Evolutionary conservation across 139 green algal species (phyloP), one percentile per base, ranked within the genome.

Genomic region (Chloropicon primus): DNA sequence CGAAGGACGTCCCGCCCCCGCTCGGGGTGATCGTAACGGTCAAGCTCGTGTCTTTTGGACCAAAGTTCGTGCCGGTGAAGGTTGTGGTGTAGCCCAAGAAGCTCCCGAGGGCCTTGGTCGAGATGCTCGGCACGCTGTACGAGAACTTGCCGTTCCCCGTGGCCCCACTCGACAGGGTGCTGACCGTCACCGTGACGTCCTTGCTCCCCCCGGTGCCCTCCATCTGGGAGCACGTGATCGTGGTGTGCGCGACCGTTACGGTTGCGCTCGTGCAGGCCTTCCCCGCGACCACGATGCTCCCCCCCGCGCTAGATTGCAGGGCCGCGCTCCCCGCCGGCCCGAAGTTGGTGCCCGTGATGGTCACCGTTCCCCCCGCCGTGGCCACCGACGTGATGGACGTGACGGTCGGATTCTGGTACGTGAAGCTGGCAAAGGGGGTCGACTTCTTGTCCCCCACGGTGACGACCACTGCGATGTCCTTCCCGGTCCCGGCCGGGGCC

Each of bases 21-120:
- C n/a, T 24, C 21, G 74, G 26, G 21, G 27, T 72, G 27, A 29
- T 53, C 5, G 74, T 79, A 3, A 79, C 27, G 21, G 22, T 77
- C 24, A 27, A 75, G 17, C 10, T 22, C 22, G 29, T 79, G 25
- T 41, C 74, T 10, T 21, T 21, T 2, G 5, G 72, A 27, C 78
- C 78, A 54, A 79, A 82, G 78, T 82, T 79, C 25, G 25, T 53
- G 2, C 78, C 78, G 22, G 73, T 76, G 73, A 82, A 72, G 73
- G 73, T 82, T 10, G 74, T 24, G 24, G 17, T 26, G 23, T 78
- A 22, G 24, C 78, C 78, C 26, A 74, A 76, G 21, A 76, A 28
- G 53, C 27, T 76, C 24, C n/a, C 53, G 3, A 24, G 22, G 76
- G 28, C n/a, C 27, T 75, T 24, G n/a, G 29, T 26, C n/a, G 73